These are phyloP conservation scores for Carex scoparia DNA, from an alignment of 176 grass and related monocot species.

Conservation along the genomic window DNA sequence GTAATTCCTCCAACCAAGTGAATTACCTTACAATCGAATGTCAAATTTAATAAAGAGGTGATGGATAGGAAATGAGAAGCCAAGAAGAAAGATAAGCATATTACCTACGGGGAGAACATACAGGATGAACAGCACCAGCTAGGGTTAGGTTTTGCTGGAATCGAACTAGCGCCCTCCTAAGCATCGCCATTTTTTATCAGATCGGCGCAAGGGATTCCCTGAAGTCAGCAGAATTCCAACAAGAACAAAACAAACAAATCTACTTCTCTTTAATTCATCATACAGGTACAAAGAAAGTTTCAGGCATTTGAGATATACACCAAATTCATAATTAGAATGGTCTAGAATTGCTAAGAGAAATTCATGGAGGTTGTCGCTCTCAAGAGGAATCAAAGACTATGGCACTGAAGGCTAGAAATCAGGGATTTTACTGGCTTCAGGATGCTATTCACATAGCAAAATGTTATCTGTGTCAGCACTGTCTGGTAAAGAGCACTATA, in stretches of 20 bases:
- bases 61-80: neutral
- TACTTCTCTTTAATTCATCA: neutral
- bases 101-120: slow-evolving; percentile 14
- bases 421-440: too few relatives aligned
- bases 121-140: neutral
- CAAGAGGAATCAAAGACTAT: neutral
- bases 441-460: too few relatives aligned
- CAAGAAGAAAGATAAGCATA: neutral
- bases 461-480: neutral
- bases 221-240: neutral
- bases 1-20: neutral
- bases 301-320: neutral
- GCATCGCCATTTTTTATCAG: slow-evolving; percentile 20
- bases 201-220: neutral
- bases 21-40: neutral
- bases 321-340: neutral
- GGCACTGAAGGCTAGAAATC: too few relatives aligned
- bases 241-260: neutral
- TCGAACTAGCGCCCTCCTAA: slow-evolving; percentile 27
- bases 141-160: slow-evolving; percentile 17
- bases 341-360: neutral
- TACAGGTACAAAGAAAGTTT: neutral
- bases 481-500: neutral
- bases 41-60: neutral
- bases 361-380: neutral